A percentile compares a stretch with the other conserved stretches of the same genome.
Evolutionary conservation across 257 asterid species (phyloP).

Genomic region (Solanum gracilifrons): DNA sequence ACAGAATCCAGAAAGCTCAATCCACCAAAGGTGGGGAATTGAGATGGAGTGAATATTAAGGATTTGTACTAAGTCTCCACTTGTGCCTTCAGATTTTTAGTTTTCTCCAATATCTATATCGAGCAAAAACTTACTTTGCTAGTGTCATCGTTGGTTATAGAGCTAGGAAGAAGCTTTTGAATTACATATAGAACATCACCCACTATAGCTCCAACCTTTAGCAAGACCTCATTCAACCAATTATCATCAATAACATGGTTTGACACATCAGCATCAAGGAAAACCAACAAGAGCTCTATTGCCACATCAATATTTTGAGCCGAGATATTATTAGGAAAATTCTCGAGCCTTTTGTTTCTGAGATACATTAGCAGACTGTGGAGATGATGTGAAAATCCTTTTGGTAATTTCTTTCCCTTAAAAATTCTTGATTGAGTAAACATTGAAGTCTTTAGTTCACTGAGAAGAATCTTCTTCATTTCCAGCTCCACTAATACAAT

Average conservation of each 20-base stretch:
- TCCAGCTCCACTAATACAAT: background rate
- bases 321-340: background rate
- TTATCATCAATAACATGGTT: background rate
- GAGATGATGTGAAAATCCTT: background rate
- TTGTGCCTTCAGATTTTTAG: background rate
- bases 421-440: background rate
- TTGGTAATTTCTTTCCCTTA: background rate
- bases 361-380: background rate
- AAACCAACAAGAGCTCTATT: background rate
- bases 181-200: background rate
- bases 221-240: background rate
- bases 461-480: background rate
- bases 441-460: background rate
- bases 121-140: background rate
- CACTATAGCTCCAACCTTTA: background rate
- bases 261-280: background rate
- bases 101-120: background rate
- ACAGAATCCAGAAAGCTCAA: background rate
- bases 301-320: background rate
- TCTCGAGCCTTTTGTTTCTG: background rate
- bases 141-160: background rate
- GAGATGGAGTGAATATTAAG: background rate
- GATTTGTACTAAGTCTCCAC: background rate
- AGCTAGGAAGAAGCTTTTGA: background rate
- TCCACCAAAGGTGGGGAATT: background rate